Evolutionary conservation across 768 basidiomycete species (phyloP), one percentile per base, ranked within the genome.

Genomic region (Boletus vermiculosoides): DNA sequence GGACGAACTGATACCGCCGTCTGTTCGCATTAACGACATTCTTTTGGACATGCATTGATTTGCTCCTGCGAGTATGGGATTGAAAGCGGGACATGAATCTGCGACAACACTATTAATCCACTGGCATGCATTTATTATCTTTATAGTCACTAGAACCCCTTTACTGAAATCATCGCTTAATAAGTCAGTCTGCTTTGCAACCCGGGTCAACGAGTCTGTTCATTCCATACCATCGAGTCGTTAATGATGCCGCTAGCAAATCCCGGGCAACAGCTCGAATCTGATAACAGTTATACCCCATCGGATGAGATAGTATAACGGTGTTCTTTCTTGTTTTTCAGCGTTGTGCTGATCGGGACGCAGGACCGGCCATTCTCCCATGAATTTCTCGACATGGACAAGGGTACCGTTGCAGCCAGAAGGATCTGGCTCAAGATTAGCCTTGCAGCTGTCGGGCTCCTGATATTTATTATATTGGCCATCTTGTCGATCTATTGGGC

Each of bases 401-500:
- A 18, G 44, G 70, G 55, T 13, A 73, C 68, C n/a, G 18, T 64
- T 31, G 44, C 49, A 1, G 70, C 74, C 18, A 75, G 83, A 20
- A 63, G 51, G 28, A 54, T 65, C 11, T 84, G 82, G 71, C 54
- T 80, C 48, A 77, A 69, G 60, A 73, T 74, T 3, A 70, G 83
- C 45, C 6, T 77, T 7, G 56, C 64, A 11, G 73, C 76, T 18
- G 66, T 73, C 3, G 59, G 74, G 13, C 52, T 78, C 28, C 64
- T 82, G 18, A 64, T 74, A 15, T 44, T 83, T 34, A 64, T 78
- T 22, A 78, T 86, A 42, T 78, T 83, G 57, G 70, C 67, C 0
- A 71, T 85, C 22, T 69, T 86, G 55, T 68, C 83, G 3, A 84
- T 87, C 45, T 86, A 80, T 66, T 87, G 84, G 83, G 84, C 82